These are phyloP conservation scores for Closterium sp. DNA, from an alignment of 139 green algal genomes.

Conservation along the genomic window DNA sequence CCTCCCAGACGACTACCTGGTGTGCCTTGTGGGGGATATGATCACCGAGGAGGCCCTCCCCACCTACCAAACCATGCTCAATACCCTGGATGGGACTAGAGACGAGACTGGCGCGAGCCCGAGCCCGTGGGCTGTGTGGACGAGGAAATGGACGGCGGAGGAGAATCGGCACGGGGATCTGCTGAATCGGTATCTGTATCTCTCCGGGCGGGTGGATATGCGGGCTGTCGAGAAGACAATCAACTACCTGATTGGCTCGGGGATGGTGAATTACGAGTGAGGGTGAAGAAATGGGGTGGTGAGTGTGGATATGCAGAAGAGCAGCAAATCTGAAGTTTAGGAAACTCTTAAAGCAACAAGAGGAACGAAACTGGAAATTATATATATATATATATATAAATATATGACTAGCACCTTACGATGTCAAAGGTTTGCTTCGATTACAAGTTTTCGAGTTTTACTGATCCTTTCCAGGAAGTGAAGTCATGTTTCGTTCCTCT, in stretches of 20 bases:
- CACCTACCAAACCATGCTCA: constrained; percentile 99
- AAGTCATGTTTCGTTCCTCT: too few relatives aligned
- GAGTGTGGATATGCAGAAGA: constrained; percentile 57
- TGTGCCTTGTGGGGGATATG: constrained; percentile 91
- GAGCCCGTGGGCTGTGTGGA: constrained; percentile 84
- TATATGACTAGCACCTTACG: too few relatives aligned
- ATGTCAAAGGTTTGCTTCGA: too few relatives aligned
- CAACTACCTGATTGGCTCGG: constrained; percentile 94
- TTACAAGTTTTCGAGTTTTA: too few relatives aligned
- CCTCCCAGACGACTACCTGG: constrained; percentile 93
- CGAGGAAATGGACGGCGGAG: constrained; percentile 73
- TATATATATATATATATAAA: too few relatives aligned
- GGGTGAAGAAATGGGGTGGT: too few relatives aligned
- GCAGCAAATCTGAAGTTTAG: too few relatives aligned
- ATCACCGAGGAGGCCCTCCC: constrained; percentile 98
- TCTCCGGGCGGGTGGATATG: constrained; percentile 62
- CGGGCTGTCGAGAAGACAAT: constrained; percentile 86
- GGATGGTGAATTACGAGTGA: constrained; percentile 68
- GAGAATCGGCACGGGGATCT: constrained; percentile 98
- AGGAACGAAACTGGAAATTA: too few relatives aligned
- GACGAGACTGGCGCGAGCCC: constrained; percentile 86
- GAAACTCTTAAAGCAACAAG: too few relatives aligned
- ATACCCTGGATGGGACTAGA: constrained; percentile 93
- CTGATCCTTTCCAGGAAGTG: too few relatives aligned
- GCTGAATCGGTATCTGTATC: constrained; percentile 95